Conservation (phyloP, 73 alveolate genomes). For the Effrenium voratum region DNA sequence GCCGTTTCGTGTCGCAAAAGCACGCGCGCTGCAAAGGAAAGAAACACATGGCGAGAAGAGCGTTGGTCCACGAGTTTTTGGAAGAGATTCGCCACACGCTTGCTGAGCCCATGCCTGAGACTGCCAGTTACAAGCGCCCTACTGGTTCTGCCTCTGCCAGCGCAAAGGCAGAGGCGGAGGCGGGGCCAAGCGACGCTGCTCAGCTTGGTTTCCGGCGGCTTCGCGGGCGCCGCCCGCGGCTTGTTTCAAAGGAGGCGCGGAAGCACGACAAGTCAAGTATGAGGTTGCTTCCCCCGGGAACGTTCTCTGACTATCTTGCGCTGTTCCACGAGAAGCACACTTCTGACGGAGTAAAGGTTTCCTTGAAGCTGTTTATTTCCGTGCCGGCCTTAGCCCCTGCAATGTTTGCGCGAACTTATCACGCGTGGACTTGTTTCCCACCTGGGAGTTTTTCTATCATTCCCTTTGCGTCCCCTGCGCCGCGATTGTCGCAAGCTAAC, state of each 20-base stretch:
- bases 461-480: too few relatives aligned
- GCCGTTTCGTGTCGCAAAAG: not conserved
- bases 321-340: not conserved
- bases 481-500: too few relatives aligned
- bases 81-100: not conserved
- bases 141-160: not conserved
- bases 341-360: not conserved
- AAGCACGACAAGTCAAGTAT: not conserved
- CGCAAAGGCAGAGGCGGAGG: not conserved
- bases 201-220: not conserved
- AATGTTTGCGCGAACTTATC: too few relatives aligned
- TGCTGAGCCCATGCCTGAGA: constrained; percentile 27
- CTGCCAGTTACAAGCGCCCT: not conserved
- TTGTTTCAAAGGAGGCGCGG: not conserved
- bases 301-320: not conserved
- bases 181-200: not conserved
- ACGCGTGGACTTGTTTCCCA: too few relatives aligned
- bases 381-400: too few relatives aligned
- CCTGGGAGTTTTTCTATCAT: too few relatives aligned
- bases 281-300: constrained; percentile 23
- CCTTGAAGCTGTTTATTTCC: constrained; percentile 14
- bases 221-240: not conserved
- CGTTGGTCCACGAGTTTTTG: not conserved
- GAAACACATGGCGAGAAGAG: not conserved
- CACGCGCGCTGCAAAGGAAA: not conserved